Evolutionary conservation across 768 basidiomycete genomes (phyloP).

Genomic region (Lentinula lateritia): DNA sequence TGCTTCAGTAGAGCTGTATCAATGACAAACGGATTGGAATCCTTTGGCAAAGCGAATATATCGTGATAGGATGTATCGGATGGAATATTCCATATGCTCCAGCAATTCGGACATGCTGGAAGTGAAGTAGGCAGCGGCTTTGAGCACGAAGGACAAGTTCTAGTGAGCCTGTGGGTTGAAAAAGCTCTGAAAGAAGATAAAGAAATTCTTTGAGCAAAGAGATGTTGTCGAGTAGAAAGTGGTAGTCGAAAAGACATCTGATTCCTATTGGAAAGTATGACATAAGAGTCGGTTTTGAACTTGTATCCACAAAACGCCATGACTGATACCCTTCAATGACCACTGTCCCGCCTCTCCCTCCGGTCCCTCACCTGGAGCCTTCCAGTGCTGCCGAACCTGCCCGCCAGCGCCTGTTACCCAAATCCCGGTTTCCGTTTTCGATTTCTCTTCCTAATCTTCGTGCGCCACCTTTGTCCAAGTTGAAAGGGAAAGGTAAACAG

Average conservation of each 20-base stretch:
- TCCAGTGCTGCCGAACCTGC: slow-evolving; percentile 39
- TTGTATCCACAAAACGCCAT: neutral
- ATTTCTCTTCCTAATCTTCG: slow-evolving; percentile 28
- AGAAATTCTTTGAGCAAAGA: neutral
- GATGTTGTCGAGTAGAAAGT: neutral
- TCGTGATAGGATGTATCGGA: slow-evolving; percentile 52
- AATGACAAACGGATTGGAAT: slow-evolving; percentile 67
- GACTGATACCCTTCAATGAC: neutral
- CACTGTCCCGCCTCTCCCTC: slow-evolving; percentile 24
- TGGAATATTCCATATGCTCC: slow-evolving; percentile 46
- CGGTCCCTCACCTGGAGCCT: slow-evolving; percentile 32
- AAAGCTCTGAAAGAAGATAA: neutral
- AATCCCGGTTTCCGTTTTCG: slow-evolving; percentile 24
- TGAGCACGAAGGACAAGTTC: slow-evolving; percentile 58
- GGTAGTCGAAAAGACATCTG: slow-evolving; percentile 4
- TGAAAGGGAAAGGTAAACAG: slow-evolving; percentile 4
- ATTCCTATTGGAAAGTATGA: neutral
- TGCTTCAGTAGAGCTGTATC: slow-evolving; percentile 55
- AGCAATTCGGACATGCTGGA: slow-evolving; percentile 75
- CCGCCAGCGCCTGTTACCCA: slow-evolving; percentile 37
- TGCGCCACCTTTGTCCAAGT: slow-evolving; percentile 4
- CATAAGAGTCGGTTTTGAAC: neutral
- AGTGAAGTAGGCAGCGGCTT: slow-evolving; percentile 53
- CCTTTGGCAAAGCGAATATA: slow-evolving; percentile 57
- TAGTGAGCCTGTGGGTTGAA: neutral